A percentile compares a stretch with the other conserved stretches of the same genome.
These are phyloP conservation scores for Neohortaea acidophila DNA, from an alignment of 495 filamentous ascomycete genomes.

Conservation along the genomic window DNA sequence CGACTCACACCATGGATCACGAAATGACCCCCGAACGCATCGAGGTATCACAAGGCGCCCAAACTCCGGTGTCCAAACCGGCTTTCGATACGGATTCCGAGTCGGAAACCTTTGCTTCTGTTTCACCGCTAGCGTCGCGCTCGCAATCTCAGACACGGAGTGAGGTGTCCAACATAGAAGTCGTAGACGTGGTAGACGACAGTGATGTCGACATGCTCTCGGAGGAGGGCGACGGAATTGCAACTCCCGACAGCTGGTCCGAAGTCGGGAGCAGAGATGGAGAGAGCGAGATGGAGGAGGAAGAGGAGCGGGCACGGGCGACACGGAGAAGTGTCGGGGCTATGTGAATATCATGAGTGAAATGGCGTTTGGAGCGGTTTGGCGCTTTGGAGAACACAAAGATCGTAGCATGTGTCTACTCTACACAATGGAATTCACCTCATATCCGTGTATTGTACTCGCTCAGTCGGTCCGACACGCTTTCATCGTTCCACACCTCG, in stretches of 20 bases:
- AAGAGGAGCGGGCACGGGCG: neutral
- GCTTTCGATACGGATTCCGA: constrained; percentile 10
- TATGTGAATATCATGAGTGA: no score
- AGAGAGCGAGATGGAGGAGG: constrained; percentile 9
- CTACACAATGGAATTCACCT: no score
- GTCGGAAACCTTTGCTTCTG: constrained; percentile 11
- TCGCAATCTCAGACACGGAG: constrained; percentile 1
- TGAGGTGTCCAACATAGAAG: constrained; percentile 9
- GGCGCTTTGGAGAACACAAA: no score
- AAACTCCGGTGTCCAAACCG: neutral
- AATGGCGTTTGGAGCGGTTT: no score
- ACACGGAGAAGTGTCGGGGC: no score
- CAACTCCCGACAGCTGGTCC: constrained; percentile 13
- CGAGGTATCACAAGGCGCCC: neutral
- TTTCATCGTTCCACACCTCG: constrained; percentile 1
- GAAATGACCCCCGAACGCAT: neutral
- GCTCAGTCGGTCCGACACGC: constrained; percentile 4
- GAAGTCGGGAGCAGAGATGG: constrained; percentile 13
- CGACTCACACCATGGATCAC: neutral
- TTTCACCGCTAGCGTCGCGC: constrained; percentile 1
- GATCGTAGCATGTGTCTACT: no score
- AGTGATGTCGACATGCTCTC: constrained; percentile 16
- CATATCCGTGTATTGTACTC: constrained; percentile 7
- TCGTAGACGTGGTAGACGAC: constrained; percentile 11
- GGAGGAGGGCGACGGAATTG: constrained; percentile 9